Base-by-base conservation (phyloP, 2,329 filamentous ascomycete species). In the Phaeosphaeriaceae sp. region DNA sequence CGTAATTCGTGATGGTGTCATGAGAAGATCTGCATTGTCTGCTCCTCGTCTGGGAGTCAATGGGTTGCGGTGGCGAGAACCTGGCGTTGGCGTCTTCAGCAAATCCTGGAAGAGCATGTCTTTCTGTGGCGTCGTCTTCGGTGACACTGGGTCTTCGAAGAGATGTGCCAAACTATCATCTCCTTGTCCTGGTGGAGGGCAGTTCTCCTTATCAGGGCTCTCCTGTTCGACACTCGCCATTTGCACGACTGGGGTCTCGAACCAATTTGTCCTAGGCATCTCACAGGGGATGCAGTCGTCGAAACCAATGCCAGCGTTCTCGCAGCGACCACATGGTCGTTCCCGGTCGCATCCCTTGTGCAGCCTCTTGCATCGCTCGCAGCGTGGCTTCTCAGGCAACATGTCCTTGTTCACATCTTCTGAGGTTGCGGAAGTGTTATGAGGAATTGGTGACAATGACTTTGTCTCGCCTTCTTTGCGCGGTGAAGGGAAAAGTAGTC, bases 401-500 rank as follows among this genome's bases (percentile, higher is more conserved):
- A 60, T 58, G 11, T 68, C 63, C 27, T 60, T 61, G 49, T 59
- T 27, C 51, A 33, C 20, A 20, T 53, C 55, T 36, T 61, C 20
- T 42, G 51, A 36, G 46, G 25, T 27, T 21, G 56, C 46, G 10
- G 56, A 48, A 25, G 61, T 54, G 10, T 58, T 55, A 19, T 53
- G 45, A 13, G 54, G 63, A 51, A 33, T 76, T 73, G 89, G 86
- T 49, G 85, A 84, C 2, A 91, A 81, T 21, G 86, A 84, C 71
- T 88, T 91, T 1, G 84, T 79, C 47, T 86, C 82, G 36, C 84
- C 86, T 27, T 87, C 85, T 63, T 89, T 90, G 45, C 88, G 84
- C 1, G 91, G 91, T 0, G 90, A 93, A 1, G 91, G 90, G 69
- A 95, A 95, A 1, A 95, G 82, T 2, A 93, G 77, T 57, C 92